A percentile compares a stretch with the other conserved stretches of the same genome.
Conservation (phyloP, 23 red algal genomes). For the Agarophyton chilense region DNA sequence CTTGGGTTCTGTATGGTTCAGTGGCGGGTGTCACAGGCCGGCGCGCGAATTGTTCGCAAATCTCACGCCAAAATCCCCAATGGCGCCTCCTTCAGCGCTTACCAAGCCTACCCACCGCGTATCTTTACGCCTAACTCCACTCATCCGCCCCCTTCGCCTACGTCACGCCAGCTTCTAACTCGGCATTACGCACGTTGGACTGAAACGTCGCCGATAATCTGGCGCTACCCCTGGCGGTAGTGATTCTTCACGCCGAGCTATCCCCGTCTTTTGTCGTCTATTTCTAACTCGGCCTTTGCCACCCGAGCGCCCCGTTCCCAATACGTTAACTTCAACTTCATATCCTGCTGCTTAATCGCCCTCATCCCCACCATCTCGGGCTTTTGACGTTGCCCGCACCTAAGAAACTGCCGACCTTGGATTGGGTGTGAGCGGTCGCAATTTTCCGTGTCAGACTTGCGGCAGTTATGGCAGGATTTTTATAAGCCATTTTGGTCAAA, state of each 20-base stretch:
- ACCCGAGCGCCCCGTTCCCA: neutral
- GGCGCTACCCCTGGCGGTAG: neutral
- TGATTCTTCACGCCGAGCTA: neutral
- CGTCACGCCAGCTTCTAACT: neutral
- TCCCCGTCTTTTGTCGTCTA: neutral
- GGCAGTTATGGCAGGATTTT: constrained; percentile 70
- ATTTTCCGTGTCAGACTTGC: constrained; percentile 95
- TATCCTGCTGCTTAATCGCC: neutral
- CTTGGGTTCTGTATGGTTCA: no score
- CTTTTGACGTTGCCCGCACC: neutral
- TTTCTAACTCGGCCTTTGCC: neutral
- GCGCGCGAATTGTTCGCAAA: constrained; percentile 17
- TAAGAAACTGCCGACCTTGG: constrained; percentile 8
- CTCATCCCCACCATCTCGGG: neutral
- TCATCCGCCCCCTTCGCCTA: neutral
- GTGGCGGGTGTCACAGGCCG: no score
- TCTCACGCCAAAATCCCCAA: neutral
- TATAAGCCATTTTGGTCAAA: constrained; percentile 96
- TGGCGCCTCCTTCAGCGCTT: neutral
- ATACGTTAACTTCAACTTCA: constrained; percentile 13
- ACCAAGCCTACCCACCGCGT: neutral
- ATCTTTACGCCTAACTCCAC: neutral
- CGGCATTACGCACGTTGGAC: neutral
- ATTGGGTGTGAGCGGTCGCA: constrained; percentile 82
- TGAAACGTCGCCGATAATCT: neutral